phyloP scores from a whole-genome alignment of 148 eudicot species.

The Beta vulgaris region DNA sequence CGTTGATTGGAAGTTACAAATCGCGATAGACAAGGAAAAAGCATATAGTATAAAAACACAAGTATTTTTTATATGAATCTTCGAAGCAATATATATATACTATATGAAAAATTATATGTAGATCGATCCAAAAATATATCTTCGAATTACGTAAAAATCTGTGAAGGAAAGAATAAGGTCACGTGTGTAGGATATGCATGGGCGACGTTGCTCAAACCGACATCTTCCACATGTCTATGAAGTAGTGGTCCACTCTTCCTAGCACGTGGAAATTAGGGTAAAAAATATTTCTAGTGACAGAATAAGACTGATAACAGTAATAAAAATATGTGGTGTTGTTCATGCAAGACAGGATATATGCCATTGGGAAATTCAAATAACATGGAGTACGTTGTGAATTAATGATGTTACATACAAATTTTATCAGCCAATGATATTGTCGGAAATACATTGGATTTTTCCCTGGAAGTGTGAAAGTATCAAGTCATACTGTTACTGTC shows the following conservation, averaged over 20 bases:
- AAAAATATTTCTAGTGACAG: background rate
- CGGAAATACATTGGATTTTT: background rate
- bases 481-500: too few species aligned
- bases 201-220: background rate
- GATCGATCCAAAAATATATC: background rate
- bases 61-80: background rate
- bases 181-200: constrained; percentile 19
- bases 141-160: background rate
- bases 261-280: background rate
- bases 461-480: background rate
- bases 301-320: background rate
- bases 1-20: constrained; percentile 9
- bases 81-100: too few species aligned
- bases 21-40: constrained; percentile 25
- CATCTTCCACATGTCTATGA: constrained; percentile 7
- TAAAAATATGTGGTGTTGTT: background rate
- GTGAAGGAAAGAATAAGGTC: constrained; percentile 21
- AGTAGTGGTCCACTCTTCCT: background rate
- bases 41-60: background rate
- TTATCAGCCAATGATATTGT: background rate
- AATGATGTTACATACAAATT: background rate
- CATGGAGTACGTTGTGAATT: background rate
- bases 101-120: background rate
- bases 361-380: background rate
- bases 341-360: background rate